These are phyloP conservation scores for Yamadazyma akitaensis DNA, from an alignment of 805 yeast genomes.

Conservation along the genomic window DNA sequence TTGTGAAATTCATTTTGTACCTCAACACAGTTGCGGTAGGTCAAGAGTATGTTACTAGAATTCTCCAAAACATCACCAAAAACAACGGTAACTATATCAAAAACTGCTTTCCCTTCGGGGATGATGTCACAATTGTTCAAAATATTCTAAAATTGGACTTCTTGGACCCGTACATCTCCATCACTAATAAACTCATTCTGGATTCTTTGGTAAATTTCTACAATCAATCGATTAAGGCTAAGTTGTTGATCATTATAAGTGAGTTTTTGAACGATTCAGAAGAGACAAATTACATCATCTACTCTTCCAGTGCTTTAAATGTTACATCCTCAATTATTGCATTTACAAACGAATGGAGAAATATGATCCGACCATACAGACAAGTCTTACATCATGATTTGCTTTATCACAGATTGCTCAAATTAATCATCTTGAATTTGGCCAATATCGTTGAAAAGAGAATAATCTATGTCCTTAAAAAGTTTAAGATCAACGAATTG, in stretches of 20 bases:
- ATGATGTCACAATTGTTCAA: constrained; percentile 30
- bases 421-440: constrained; percentile 50
- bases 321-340: constrained; percentile 36
- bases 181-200: constrained; percentile 37
- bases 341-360: constrained; percentile 65
- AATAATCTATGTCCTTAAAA: constrained; percentile 61
- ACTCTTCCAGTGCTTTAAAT: constrained; percentile 25
- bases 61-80: constrained; percentile 42
- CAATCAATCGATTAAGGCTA: constrained; percentile 46
- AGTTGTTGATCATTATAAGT: constrained; percentile 38
- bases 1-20: constrained; percentile 61
- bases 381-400: constrained; percentile 49
- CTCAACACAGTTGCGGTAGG: constrained; percentile 72
- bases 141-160: constrained; percentile 30
- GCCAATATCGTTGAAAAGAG: constrained; percentile 62
- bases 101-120: constrained; percentile 34
- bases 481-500: constrained; percentile 61
- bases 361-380: constrained; percentile 61
- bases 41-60: constrained; percentile 51
- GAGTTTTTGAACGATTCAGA: constrained; percentile 40
- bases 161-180: constrained; percentile 27
- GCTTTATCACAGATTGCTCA: constrained; percentile 49
- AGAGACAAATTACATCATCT: constrained; percentile 29
- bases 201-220: constrained; percentile 49
- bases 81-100: constrained; percentile 20